Evolutionary conservation across 768 basidiomycete genomes (phyloP).

Genomic region (Leucosporidium creatinivorum): DNA sequence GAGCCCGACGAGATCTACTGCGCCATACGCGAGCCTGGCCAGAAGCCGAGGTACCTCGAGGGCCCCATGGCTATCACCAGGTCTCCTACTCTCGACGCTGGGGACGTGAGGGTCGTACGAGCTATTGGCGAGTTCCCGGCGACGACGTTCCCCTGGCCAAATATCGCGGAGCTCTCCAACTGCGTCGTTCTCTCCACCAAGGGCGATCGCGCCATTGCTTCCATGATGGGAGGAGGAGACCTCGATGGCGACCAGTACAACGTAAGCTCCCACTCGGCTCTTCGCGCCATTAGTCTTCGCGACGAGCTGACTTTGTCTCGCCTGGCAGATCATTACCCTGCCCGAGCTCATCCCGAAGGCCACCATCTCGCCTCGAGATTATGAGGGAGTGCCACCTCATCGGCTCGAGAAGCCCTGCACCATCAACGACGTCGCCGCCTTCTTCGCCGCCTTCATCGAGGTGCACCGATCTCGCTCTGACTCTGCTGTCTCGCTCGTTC

Average conservation of each 20-base stretch:
- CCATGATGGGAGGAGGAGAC: conserved; percentile 27
- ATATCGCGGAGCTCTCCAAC: conserved; percentile 4
- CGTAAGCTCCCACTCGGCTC: neutral
- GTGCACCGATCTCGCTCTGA: too few species aligned
- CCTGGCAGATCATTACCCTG: conserved; percentile 8
- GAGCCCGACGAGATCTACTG: conserved; percentile 51
- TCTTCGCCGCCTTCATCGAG: too few species aligned
- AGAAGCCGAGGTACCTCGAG: conserved; percentile 53
- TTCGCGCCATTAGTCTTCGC: too few species aligned
- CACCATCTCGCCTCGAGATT: neutral
- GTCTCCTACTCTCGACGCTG: conserved; percentile 67
- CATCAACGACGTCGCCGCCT: neutral
- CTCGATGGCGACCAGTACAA: conserved; percentile 15
- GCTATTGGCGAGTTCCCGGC: too few species aligned
- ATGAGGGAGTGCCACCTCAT: neutral
- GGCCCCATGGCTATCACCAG: conserved; percentile 60
- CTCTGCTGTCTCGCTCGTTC: too few species aligned
- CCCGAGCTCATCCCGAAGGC: conserved; percentile 2
- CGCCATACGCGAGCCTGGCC: conserved; percentile 45
- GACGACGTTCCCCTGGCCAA: too few species aligned
- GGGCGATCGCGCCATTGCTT: conserved; percentile 1
- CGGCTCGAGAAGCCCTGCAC: neutral
- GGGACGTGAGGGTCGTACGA: conserved; percentile 47
- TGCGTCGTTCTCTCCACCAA: conserved; percentile 24
- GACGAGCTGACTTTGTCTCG: too few species aligned